Percentiles rank a stretch among this genome's conserved stretches.
Conservation (phyloP, 129 eudicot species). For the Helianthus tuberosus region DNA sequence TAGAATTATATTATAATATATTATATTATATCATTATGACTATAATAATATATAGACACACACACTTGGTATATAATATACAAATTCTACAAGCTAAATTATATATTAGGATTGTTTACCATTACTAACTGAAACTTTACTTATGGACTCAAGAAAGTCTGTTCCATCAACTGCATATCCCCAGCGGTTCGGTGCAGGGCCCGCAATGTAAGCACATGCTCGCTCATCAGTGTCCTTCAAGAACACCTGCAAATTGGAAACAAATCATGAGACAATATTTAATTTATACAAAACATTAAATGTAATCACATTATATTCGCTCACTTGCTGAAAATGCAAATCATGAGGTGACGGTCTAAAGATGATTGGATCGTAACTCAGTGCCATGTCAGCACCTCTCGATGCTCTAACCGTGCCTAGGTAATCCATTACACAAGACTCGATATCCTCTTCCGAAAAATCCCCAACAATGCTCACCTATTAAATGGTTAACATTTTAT, state of each 20-base stretch:
- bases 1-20: no score
- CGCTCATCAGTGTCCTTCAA: constrained; percentile 95
- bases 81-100: background rate
- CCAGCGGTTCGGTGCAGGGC: constrained; percentile 99
- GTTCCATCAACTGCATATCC: constrained; percentile 77
- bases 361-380: constrained; percentile 55
- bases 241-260: constrained; percentile 61
- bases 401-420: constrained; percentile 81
- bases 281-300: constrained; percentile 1
- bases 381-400: constrained; percentile 57
- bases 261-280: constrained; percentile 2
- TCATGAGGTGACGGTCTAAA: constrained; percentile 68
- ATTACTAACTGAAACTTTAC: constrained; percentile 19
- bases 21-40: no score
- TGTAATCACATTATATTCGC: constrained; percentile 5
- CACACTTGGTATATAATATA: background rate
- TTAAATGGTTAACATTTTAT: background rate
- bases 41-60: no score
- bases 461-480: constrained; percentile 99
- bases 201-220: constrained; percentile 81
- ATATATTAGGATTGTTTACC: constrained; percentile 39
- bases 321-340: constrained; percentile 84
- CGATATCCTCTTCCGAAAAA: constrained; percentile 86
- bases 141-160: constrained; percentile 60
- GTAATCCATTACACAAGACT: constrained; percentile 93